Evolutionary conservation across 345 rosid genomes (phyloP).

Genomic region (Pistacia integerrima): DNA sequence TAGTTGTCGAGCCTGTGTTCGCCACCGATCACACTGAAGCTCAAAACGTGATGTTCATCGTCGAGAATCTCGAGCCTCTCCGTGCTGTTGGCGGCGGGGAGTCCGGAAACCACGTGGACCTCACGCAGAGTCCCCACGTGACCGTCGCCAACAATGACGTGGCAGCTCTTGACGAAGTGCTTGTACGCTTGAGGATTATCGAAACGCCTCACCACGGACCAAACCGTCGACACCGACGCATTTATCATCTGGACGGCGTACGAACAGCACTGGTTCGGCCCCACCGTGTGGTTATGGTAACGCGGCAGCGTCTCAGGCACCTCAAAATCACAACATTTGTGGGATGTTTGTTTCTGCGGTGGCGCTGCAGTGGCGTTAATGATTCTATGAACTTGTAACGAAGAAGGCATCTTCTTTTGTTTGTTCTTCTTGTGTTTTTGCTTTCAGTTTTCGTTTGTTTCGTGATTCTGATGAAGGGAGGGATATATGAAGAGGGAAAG

Average conservation of each 20-base stretch:
- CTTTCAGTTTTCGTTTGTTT: background rate
- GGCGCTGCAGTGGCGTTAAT: conserved; percentile 24
- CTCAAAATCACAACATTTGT: conserved; percentile 21
- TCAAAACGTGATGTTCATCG: conserved; percentile 70
- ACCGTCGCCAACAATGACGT: conserved; percentile 71
- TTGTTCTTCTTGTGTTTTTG: background rate
- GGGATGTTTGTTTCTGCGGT: conserved; percentile 20
- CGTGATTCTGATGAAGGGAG: background rate
- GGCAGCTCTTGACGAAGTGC: conserved; percentile 75
- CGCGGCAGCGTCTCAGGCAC: conserved; percentile 54
- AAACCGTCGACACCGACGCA: conserved; percentile 65
- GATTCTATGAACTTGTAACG: conserved; percentile 50
- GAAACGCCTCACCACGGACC: conserved; percentile 85
- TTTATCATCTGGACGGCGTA: conserved; percentile 56
- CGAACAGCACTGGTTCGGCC: conserved; percentile 69
- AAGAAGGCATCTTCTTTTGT: conserved; percentile 51
- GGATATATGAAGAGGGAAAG: background rate
- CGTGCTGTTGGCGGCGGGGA: conserved; percentile 77
- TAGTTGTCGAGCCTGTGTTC: conserved; percentile 79
- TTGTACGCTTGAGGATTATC: conserved; percentile 87
- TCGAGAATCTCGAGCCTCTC: conserved; percentile 90
- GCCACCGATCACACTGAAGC: conserved; percentile 88
- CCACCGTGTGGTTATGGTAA: conserved; percentile 51
- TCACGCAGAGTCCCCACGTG: conserved; percentile 70
- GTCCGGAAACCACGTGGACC: conserved; percentile 79